These are phyloP conservation scores for Clitocybe nebularis DNA, from an alignment of 1,284 basidiomycete species.

Conservation along the genomic window DNA sequence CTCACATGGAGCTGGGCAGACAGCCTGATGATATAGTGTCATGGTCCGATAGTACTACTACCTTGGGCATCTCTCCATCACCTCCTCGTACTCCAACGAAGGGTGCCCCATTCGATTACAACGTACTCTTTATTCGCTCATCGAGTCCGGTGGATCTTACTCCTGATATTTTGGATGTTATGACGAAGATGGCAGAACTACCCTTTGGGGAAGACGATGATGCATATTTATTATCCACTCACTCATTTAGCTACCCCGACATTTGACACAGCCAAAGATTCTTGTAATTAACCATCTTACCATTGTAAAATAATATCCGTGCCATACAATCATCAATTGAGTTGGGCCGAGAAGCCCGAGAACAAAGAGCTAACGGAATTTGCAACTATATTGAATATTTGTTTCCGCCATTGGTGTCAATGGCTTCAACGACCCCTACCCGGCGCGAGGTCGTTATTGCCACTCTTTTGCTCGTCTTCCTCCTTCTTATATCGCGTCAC, in stretches of 20 bases:
- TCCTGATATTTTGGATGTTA: constrained; percentile 10
- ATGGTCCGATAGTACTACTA: not conserved
- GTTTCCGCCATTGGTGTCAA: constrained; percentile 10
- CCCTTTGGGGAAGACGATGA: constrained; percentile 13
- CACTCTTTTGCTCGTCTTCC: constrained; percentile 38
- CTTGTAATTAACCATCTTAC: too few species aligned
- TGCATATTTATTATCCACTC: constrained; percentile 13
- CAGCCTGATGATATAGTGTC: not conserved
- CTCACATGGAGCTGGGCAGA: not conserved
- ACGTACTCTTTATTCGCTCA: constrained; percentile 12
- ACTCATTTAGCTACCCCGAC: constrained; percentile 16
- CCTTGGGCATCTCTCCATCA: constrained; percentile 12
- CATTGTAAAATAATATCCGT: too few species aligned
- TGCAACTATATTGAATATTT: not conserved
- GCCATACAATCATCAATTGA: too few species aligned
- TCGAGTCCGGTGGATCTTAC: constrained; percentile 8
- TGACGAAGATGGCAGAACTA: constrained; percentile 7
- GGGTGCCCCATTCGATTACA: not conserved
- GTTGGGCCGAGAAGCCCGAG: not conserved
- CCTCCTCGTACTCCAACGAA: constrained; percentile 10
- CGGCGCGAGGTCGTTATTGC: constrained; percentile 49
- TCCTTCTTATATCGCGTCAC: constrained; percentile 35
- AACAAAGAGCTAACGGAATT: not conserved
- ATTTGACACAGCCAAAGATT: too few species aligned
- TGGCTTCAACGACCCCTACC: constrained; percentile 37